Percentiles rank a stretch among this genome's conserved stretches.
phyloP scores from a whole-genome alignment of 352 stramenopile genomes.

The Aphanomyces cochlioides region DNA sequence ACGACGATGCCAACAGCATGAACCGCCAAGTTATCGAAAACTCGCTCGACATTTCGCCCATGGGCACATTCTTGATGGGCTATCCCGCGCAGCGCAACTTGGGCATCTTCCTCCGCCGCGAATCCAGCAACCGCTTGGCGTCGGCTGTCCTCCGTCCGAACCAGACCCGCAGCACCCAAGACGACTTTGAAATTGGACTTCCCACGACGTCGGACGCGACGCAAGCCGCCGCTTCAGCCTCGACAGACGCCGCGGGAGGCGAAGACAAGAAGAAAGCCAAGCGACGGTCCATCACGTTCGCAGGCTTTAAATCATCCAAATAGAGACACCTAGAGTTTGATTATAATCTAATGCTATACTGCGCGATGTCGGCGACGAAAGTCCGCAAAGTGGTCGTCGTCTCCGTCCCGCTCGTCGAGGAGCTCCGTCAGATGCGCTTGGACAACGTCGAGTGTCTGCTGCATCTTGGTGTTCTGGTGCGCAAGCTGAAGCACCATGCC shows the following conservation, averaged over 20 bases:
- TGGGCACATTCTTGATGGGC: conserved; percentile 58
- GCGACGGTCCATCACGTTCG: conserved; percentile 75
- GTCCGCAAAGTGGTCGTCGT: too few species aligned
- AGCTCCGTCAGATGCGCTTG: conserved; percentile 29
- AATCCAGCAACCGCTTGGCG: conserved; percentile 41
- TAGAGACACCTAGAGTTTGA: conserved; percentile 5
- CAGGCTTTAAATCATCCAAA: conserved; percentile 43
- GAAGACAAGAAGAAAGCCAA: conserved; percentile 40
- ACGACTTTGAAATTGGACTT: conserved; percentile 76
- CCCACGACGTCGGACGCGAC: conserved; percentile 40
- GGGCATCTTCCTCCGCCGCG: conserved; percentile 51
- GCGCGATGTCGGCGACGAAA: background rate
- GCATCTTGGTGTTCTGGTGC: conserved; percentile 49
- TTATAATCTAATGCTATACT: conserved; percentile 2
- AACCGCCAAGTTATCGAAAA: conserved; percentile 81
- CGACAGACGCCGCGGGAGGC: conserved; percentile 45
- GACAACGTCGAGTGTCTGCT: conserved; percentile 49
- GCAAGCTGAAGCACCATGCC: conserved; percentile 58
- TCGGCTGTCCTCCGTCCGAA: conserved; percentile 32
- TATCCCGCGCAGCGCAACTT: conserved; percentile 51
- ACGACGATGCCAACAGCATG: conserved; percentile 41
- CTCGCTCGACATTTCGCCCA: conserved; percentile 80
- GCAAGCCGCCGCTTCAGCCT: background rate
- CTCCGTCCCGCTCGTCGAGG: conserved; percentile 17
- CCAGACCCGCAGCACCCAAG: conserved; percentile 28